These are phyloP conservation scores for Arxiozyma slooffiae DNA, from an alignment of 1,139 yeast genomes.

Conservation along the genomic window DNA sequence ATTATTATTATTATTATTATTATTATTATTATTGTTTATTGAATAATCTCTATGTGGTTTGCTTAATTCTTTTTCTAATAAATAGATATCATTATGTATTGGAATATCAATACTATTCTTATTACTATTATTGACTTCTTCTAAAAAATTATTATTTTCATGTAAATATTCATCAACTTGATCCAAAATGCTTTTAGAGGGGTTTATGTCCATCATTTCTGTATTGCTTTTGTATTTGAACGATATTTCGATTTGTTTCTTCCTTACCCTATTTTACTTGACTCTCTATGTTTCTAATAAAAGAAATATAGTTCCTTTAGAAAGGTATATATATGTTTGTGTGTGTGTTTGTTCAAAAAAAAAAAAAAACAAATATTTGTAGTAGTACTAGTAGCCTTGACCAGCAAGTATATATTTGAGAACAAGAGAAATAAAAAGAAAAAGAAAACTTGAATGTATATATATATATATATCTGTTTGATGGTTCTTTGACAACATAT, in stretches of 20 bases:
- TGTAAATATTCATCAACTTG: conserved; percentile 28
- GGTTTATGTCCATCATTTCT: conserved; percentile 12
- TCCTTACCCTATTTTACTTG: too few relatives aligned
- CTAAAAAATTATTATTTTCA: conserved; percentile 7
- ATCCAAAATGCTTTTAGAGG: conserved; percentile 25
- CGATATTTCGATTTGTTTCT: neutral
- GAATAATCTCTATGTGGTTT: neutral
- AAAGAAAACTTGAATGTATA: neutral
- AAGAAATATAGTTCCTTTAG: neutral
- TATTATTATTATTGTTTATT: neutral
- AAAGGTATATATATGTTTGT: neutral
- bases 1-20: neutral
- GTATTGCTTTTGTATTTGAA: neutral
- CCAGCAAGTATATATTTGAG: neutral
- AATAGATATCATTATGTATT: neutral
- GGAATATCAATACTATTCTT: neutral
- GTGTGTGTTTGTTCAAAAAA: too few relatives aligned
- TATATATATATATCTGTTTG: too few relatives aligned
- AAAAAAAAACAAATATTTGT: neutral
- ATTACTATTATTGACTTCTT: neutral
- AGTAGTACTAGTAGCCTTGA: neutral
- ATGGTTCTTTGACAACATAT: neutral
- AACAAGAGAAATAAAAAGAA: too few relatives aligned
- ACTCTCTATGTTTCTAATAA: neutral
- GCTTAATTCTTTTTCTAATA: neutral